These are phyloP conservation scores for Dendrostoma leiphaemia DNA, from an alignment of 2,329 filamentous ascomycete species.

Conservation along the genomic window DNA sequence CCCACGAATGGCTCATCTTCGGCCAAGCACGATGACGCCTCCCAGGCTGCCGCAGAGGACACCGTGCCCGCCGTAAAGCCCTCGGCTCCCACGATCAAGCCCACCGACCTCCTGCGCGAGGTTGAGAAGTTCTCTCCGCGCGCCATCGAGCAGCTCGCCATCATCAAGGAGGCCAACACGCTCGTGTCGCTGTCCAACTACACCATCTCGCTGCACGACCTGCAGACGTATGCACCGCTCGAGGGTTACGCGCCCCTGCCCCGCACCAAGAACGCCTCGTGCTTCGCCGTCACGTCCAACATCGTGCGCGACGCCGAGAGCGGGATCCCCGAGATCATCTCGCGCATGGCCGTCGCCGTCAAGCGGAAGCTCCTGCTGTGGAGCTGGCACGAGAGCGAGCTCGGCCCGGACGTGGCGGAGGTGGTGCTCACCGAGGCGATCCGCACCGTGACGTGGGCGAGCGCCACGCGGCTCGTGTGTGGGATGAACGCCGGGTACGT, in stretches of 20 bases:
- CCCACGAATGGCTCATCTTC: conserved; percentile 35
- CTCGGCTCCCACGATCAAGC: conserved; percentile 31
- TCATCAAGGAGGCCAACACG: conserved; percentile 92
- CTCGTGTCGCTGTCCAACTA: conserved; percentile 90
- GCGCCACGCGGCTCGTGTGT: conserved; percentile 79
- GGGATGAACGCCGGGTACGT: conserved; percentile 92
- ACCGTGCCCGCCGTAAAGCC: conserved; percentile 21
- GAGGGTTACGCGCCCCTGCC: conserved; percentile 53
- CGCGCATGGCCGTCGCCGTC: conserved; percentile 84
- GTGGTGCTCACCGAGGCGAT: conserved; percentile 79
- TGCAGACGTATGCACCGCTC: conserved; percentile 78
- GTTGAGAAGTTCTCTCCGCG: conserved; percentile 91
- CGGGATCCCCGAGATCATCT: conserved; percentile 89
- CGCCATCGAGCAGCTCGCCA: conserved; percentile 87
- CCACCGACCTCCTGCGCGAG: conserved; percentile 84
- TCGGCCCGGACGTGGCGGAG: conserved; percentile 68
- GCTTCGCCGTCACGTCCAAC: conserved; percentile 92
- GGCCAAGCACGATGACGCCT: not conserved
- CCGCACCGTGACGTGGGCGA: conserved; percentile 88
- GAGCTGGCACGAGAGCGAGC: conserved; percentile 95
- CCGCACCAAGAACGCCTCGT: conserved; percentile 82
- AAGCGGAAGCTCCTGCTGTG: conserved; percentile 88
- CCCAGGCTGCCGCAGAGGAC: conserved; percentile 12
- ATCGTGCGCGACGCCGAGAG: conserved; percentile 87
- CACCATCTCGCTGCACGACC: conserved; percentile 84